Evolutionary conservation across 495 filamentous ascomycete species (phyloP).

Genomic region (Clohesyomyces aquaticus): DNA sequence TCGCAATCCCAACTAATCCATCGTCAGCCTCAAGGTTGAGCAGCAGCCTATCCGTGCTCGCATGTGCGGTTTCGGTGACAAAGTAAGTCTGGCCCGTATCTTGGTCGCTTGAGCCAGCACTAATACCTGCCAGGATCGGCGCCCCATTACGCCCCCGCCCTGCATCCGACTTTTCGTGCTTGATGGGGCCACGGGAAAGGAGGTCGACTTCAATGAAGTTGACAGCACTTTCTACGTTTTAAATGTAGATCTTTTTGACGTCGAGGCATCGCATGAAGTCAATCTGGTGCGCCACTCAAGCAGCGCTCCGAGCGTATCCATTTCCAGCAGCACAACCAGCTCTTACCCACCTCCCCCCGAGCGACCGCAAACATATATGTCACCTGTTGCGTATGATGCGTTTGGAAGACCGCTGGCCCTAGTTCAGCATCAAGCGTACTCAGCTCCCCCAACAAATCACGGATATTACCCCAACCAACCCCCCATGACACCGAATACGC

Average conservation of each 20-base stretch:
- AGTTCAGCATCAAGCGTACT: constrained; percentile 1
- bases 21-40: constrained; percentile 75
- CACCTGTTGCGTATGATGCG: constrained; percentile 5
- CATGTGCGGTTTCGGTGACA: constrained; percentile 99
- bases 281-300: constrained; percentile 86
- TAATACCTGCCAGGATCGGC: constrained; percentile 68
- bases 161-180: constrained; percentile 84
- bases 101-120: constrained; percentile 2
- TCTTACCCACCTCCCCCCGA: constrained; percentile 67
- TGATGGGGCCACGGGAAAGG: constrained; percentile 78
- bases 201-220: constrained; percentile 83
- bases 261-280: constrained; percentile 81
- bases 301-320: constrained; percentile 77
- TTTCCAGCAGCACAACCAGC: constrained; percentile 77
- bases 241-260: constrained; percentile 90
- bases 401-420: constrained; percentile 27
- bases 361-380: constrained; percentile 13
- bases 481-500: constrained; percentile 1
- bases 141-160: constrained; percentile 94
- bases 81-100: constrained; percentile 59
- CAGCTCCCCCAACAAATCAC: neutral
- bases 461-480: constrained; percentile 11
- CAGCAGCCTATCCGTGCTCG: constrained; percentile 93
- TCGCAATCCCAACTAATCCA: neutral
- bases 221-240: constrained; percentile 91